A percentile compares a stretch with the other conserved stretches of the same genome.
Conservation (phyloP, 176 grass and related monocot species). For the Pontederia crassipes region DNA sequence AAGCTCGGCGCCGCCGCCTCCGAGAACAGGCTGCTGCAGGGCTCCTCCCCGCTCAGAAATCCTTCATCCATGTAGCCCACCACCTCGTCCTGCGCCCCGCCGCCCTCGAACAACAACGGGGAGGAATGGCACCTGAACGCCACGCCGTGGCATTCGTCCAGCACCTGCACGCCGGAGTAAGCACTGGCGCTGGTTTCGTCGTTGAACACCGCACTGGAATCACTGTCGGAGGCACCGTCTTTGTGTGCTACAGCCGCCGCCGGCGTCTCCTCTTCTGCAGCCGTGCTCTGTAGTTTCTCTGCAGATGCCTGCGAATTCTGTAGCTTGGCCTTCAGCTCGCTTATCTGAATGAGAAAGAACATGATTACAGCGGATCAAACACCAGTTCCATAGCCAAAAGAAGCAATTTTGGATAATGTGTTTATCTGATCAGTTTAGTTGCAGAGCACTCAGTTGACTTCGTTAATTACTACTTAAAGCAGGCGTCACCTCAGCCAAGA, state of each 20-base stretch:
- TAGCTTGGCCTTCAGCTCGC: conserved; percentile 39
- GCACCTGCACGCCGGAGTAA: conserved; percentile 20
- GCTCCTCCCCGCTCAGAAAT: neutral
- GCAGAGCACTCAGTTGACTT: no score
- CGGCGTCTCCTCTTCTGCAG: conserved; percentile 9
- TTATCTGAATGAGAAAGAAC: conserved; percentile 14
- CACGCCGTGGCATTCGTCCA: neutral
- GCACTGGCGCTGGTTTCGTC: conserved; percentile 43
- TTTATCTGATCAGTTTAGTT: no score
- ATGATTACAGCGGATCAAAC: neutral
- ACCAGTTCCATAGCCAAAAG: no score
- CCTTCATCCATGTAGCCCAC: neutral
- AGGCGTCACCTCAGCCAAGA: neutral
- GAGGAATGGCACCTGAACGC: conserved; percentile 29
- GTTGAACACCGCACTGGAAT: conserved; percentile 65
- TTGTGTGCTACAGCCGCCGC: conserved; percentile 26
- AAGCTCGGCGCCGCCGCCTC: neutral
- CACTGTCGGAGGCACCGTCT: conserved; percentile 75
- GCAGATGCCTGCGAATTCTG: neutral
- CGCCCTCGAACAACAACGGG: neutral
- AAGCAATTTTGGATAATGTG: no score
- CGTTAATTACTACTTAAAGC: no score
- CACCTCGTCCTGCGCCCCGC: neutral
- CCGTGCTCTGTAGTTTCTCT: conserved; percentile 21
- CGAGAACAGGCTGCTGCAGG: conserved; percentile 9